These are phyloP conservation scores for Irineochytrium annulatum DNA, from an alignment of 192 early-diverging fungal genomes.

Conservation along the genomic window DNA sequence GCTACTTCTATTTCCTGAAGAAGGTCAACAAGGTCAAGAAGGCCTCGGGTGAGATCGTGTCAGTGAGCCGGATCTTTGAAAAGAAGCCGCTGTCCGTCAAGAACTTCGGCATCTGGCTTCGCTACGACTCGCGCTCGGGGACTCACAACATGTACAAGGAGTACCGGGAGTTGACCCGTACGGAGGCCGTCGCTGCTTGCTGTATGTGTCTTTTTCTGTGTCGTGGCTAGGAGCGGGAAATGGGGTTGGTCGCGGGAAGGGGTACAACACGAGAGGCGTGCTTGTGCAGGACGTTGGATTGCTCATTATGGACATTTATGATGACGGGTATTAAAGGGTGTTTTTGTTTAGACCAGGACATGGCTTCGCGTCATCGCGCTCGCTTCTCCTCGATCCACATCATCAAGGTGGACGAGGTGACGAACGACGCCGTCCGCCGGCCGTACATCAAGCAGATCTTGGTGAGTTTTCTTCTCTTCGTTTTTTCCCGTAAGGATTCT, in stretches of 20 bases:
- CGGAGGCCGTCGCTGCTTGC: conserved; percentile 51
- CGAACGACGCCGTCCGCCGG: conserved; percentile 85
- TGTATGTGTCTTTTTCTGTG: conserved; percentile 40
- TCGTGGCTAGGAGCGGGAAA: too few species aligned
- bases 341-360: conserved; percentile 76
- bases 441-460: conserved; percentile 97
- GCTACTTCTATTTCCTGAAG: conserved; percentile 99
- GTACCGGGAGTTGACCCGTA: conserved; percentile 94
- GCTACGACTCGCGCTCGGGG: conserved; percentile 98
- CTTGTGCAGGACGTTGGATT: too few species aligned
- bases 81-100: conserved; percentile 87
- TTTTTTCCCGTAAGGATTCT: conserved; percentile 15
- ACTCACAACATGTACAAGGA: conserved; percentile 99
- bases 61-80: conserved; percentile 95
- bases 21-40: conserved; percentile 99
- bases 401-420: conserved; percentile 94
- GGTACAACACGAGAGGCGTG: too few species aligned
- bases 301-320: neutral
- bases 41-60: conserved; percentile 95
- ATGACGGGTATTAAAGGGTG: neutral
- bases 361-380: conserved; percentile 98
- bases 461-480: conserved; percentile 28
- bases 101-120: conserved; percentile 99
- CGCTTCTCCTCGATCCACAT: conserved; percentile 98
- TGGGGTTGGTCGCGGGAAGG: too few species aligned